These are phyloP conservation scores for Leccinum boreale DNA, from an alignment of 768 basidiomycete species.

Conservation along the genomic window DNA sequence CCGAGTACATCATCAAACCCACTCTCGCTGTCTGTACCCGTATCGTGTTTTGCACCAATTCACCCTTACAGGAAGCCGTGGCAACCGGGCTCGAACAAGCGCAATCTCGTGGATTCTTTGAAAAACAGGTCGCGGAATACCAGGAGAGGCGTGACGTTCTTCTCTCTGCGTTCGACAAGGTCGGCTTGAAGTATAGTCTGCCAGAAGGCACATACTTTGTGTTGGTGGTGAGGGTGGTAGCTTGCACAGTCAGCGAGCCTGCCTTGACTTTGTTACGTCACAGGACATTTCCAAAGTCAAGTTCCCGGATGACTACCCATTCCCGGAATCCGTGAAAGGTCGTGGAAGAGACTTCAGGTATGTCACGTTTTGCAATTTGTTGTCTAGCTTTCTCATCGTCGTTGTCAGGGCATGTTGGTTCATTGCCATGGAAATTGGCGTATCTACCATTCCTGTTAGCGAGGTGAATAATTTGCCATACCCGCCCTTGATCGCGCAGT, in stretches of 20 bases:
- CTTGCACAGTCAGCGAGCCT: background rate
- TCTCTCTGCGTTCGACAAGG: constrained; percentile 70
- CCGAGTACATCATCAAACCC: constrained; percentile 75
- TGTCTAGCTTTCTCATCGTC: constrained; percentile 6
- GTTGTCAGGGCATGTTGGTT: constrained; percentile 84
- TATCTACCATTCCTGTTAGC: constrained; percentile 93
- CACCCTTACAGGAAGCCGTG: constrained; percentile 91
- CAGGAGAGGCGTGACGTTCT: constrained; percentile 75
- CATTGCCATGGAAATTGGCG: constrained; percentile 84
- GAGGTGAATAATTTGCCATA: constrained; percentile 55
- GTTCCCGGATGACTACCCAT: constrained; percentile 82
- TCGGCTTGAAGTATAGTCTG: constrained; percentile 81
- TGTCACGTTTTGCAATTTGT: constrained; percentile 14
- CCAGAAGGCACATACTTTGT: constrained; percentile 94
- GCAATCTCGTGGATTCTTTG: constrained; percentile 68
- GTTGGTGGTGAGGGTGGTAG: constrained; percentile 56
- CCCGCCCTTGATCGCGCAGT: background rate
- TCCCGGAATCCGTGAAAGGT: constrained; percentile 71
- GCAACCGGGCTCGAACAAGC: constrained; percentile 88
- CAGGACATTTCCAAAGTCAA: constrained; percentile 76
- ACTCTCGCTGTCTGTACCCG: constrained; percentile 89
- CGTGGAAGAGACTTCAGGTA: constrained; percentile 87
- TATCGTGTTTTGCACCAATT: constrained; percentile 94
- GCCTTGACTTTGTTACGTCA: constrained; percentile 6
- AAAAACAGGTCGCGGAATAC: constrained; percentile 73